phyloP scores from a whole-genome alignment of 2,329 filamentous ascomycete genomes.

The Xylariaceae sp. region DNA sequence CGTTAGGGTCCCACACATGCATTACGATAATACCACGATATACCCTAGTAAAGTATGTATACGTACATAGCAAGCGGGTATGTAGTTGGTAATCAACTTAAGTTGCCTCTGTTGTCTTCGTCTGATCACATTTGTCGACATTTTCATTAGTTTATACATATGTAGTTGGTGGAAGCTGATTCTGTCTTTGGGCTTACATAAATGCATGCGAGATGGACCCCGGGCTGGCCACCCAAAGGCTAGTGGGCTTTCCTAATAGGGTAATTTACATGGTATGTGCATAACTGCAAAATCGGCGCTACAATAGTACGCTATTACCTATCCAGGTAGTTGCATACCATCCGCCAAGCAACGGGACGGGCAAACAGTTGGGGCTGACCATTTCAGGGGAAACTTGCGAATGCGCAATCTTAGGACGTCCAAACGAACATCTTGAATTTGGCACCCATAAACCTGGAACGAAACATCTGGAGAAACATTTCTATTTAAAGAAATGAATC shows the following conservation, averaged over 20 bases:
- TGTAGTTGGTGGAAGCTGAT: not conserved
- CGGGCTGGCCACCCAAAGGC: not conserved
- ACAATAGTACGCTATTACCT: too few relatives aligned
- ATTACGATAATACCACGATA: not conserved
- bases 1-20: not conserved
- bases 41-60: too few relatives aligned
- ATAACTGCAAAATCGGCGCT: not conserved
- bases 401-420: not conserved
- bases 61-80: not conserved
- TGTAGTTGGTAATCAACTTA: not conserved
- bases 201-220: not conserved
- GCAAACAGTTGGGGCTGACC: not conserved
- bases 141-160: not conserved
- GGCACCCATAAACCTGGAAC: too few relatives aligned
- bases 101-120: not conserved
- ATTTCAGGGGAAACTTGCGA: slow-evolving; percentile 19
- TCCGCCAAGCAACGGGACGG: not conserved
- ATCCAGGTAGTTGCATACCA: slow-evolving; percentile 1
- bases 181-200: not conserved
- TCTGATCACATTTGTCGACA: not conserved
- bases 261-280: not conserved
- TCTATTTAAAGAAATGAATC: too few relatives aligned
- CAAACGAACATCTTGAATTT: too few relatives aligned
- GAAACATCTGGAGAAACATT: too few relatives aligned
- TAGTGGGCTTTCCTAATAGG: not conserved